Base-by-base conservation (phyloP, 2,329 filamentous ascomycete genomes). In the Cryphonectria carpinicola region DNA sequence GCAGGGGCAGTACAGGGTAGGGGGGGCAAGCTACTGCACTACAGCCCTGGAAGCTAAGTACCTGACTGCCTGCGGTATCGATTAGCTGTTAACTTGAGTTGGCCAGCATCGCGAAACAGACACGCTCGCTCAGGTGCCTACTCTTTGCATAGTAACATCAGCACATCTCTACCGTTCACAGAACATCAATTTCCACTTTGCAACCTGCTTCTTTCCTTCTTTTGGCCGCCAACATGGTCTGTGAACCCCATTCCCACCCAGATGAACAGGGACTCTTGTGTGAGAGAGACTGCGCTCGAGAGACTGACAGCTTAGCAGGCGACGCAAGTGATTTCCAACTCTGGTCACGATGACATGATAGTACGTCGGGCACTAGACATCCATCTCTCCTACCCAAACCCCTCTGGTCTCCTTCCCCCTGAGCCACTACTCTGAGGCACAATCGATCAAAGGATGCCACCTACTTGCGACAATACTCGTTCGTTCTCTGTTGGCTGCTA, bases 311-410 rank as follows among this genome's bases (percentile, higher is more conserved):
- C 37, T 39, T 70, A 22, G 32, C 74, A 84, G 82, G 80, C 83
- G 74, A 75, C 92, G 71, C 92, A 95, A 85, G 90, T 93, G 78
- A 94, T 95, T 82, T 89, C 92, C 75, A 94, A 93, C 82, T 92
- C 92, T 73, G 92, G 92, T 79, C 96, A 99, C 86, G 95, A 98
- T 92, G 95, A 98, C 82, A 98, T 98, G 95, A 98, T 99, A 88
- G 95, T 98, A 94, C 79, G 93, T 89, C 76, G 46, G 67, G 14
- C 67, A 66, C 41, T 22, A 65, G 14, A 64, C 14, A n/a, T 54
- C 14, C 14, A 66, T 19, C 56, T 58, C 62, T 32, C 32, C 32
- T 39, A 11, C 37, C 10, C 37, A 13, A 39, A 39, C 37, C 10
- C 10, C 11, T 13, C 32, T 32, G 3, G 32, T 32, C 37, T 39